Conservation (phyloP, 257 asterid genomes). For the Rhazya stricta region DNA sequence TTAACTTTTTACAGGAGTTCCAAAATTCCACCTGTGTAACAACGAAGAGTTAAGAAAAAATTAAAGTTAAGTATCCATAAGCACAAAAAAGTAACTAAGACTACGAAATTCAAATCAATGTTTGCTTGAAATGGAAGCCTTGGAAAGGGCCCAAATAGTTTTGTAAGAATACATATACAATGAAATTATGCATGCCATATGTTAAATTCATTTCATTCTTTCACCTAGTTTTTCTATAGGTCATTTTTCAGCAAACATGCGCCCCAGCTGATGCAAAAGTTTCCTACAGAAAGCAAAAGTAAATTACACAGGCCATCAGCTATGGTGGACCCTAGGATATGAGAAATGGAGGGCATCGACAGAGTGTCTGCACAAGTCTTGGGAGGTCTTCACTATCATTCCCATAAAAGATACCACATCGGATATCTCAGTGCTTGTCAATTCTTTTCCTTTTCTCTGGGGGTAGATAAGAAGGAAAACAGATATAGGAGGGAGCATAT, state of each 20-base stretch:
- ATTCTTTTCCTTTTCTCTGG: not conserved
- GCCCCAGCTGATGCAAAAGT: not conserved
- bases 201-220: not conserved
- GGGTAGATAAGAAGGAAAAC: too few relatives aligned
- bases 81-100: not conserved
- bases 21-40: slow-evolving; percentile 20
- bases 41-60: not conserved
- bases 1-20: slow-evolving; percentile 5
- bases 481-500: too few relatives aligned
- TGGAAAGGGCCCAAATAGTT: not conserved
- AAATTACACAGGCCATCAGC: not conserved
- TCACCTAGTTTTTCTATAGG: not conserved
- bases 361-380: not conserved
- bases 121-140: not conserved
- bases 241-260: not conserved
- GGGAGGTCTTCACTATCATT: not conserved
- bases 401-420: not conserved
- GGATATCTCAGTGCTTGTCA: not conserved
- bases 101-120: not conserved
- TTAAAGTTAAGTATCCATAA: not conserved
- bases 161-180: not conserved
- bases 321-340: not conserved
- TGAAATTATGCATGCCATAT: not conserved
- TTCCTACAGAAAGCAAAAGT: not conserved
- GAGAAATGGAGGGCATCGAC: not conserved